Base-by-base conservation (phyloP, 768 basidiomycete species). In the Neoboletus brunneissimus region DNA sequence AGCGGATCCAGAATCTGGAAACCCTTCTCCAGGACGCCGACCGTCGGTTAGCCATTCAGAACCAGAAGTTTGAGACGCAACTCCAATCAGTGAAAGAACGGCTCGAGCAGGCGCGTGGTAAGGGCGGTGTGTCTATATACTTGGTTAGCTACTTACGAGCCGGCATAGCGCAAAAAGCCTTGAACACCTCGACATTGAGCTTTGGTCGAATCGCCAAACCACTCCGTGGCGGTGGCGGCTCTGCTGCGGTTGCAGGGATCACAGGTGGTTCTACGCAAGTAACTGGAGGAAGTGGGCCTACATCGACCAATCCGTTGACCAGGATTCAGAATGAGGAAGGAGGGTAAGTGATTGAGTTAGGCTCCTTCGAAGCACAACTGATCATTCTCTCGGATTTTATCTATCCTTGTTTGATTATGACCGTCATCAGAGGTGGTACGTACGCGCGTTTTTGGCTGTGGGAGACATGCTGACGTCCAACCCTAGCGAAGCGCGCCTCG, bases 131-230 rank as follows among this genome's bases (percentile, higher is more conserved):
- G 54, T 31, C 48, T 47, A 37, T 44, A 53, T 63, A 22, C 50
- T 27, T 48, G 51, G 53, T 64, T 63, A 34, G 25, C 55, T 47
- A 54, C 53, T 61, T 54, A 64, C 56, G 67, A 61, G 68, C 87
- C n/a, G 32, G 45, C 18, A 22, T 58, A 72, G 92, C 92, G 15
- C 88, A 91, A 84, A 91, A 91, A 74, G 81, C 84, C 43, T 81
- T 86, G 44, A 75, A 81, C n/a, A 76, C 83, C 18, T 84, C 87
- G 29, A 76, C 87, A 42, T 80, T 96, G 66, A 88, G 80, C 72
- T 94, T 95, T 75, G 94, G 95, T 42, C 85, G 96, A 40, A 98
- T 99, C 60, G 96, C 96, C 34, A 98, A 98, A 75, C 97, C 97
- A 27, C 77, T 99, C 54, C 83, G 96, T 62, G 97, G 96, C 15